phyloP scores from a whole-genome alignment of 805 yeast species.

The Kodamaea leandrae region DNA sequence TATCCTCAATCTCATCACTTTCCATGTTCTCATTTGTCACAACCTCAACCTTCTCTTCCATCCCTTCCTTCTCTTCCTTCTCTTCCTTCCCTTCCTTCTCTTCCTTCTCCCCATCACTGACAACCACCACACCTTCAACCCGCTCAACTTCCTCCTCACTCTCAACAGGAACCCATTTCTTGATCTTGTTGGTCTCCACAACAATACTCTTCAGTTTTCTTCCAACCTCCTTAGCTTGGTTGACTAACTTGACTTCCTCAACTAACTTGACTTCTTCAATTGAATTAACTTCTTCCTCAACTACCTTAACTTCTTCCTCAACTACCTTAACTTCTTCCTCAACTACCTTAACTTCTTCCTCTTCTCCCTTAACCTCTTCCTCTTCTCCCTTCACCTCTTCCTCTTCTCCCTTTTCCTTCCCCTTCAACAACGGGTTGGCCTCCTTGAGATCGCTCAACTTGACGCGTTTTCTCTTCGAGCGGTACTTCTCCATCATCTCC shows the following conservation, averaged over 20 bases:
- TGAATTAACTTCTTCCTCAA: no score
- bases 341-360: no score
- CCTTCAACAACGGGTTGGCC: not conserved
- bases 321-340: no score
- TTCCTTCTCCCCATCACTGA: not conserved
- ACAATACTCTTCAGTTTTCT: no score
- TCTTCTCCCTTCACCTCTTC: not conserved
- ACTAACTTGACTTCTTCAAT: no score
- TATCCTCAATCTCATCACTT: conserved; percentile 3
- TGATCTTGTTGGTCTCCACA: not conserved
- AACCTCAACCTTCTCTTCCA: not conserved
- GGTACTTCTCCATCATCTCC: conserved; percentile 1
- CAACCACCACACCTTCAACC: not conserved
- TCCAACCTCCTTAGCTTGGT: no score
- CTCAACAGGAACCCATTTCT: conserved; percentile 4
- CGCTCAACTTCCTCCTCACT: conserved; percentile 7
- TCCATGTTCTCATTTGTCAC: conserved; percentile 7
- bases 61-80: conserved; percentile 19
- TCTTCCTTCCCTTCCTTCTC: conserved; percentile 16
- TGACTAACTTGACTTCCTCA: no score
- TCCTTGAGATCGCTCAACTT: conserved; percentile 2
- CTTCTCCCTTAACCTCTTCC: not conserved
- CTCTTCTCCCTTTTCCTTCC: not conserved
- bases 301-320: no score
- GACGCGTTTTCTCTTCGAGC: not conserved